These are phyloP conservation scores for Asterochloris sp. DNA, from an alignment of 139 green algal genomes.

Conservation along the genomic window DNA sequence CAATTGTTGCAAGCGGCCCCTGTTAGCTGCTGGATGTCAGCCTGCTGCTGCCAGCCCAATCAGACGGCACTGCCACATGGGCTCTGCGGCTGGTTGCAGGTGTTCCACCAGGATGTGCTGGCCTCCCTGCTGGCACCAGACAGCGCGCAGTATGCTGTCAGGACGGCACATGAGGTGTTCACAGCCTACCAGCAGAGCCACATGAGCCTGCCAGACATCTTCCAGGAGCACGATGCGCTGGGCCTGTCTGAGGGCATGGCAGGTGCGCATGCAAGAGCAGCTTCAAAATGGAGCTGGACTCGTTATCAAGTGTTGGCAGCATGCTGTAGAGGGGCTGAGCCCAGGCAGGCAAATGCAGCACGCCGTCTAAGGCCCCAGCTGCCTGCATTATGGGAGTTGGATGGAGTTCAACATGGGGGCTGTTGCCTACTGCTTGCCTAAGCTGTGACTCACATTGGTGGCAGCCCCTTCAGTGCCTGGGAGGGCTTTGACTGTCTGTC, in stretches of 20 bases:
- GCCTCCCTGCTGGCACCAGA: constrained; percentile 6
- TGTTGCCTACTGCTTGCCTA: no score
- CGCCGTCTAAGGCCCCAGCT: background rate
- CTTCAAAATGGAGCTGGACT: no score
- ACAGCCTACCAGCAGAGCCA: constrained; percentile 3
- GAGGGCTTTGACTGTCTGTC: no score
- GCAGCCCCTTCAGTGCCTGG: no score
- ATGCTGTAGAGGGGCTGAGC: no score
- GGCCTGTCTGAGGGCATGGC: constrained; percentile 16
- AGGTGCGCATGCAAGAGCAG: background rate
- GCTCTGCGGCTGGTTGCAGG: background rate
- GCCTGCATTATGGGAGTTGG: background rate
- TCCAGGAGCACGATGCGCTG: background rate
- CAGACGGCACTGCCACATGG: background rate
- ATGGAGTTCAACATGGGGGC: no score
- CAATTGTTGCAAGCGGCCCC: background rate
- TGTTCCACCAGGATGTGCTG: constrained; percentile 17
- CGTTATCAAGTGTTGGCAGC: no score
- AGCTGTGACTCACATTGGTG: no score
- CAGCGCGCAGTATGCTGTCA: constrained; percentile 14
- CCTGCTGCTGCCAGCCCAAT: no score
- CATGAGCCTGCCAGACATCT: background rate
- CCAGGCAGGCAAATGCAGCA: background rate
- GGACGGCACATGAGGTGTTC: constrained; percentile 9
- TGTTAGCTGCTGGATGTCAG: background rate